Evolutionary conservation across 257 asterid species (phyloP), one percentile per base, ranked within the genome.

Genomic region (Nicotiana noctiflora): DNA sequence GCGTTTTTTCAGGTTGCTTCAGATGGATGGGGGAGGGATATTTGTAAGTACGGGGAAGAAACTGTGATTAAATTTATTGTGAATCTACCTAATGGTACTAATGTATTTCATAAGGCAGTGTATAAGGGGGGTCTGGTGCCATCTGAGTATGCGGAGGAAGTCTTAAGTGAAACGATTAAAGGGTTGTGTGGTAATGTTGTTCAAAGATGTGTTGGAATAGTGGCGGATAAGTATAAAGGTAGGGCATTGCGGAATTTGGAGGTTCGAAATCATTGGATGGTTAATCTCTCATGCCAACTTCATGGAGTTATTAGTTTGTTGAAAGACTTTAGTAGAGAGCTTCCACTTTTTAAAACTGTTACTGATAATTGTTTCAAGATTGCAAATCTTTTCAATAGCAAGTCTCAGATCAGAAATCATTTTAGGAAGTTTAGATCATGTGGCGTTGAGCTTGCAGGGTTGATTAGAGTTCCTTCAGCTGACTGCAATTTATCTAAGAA

Each of bases 11-110:
- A 94, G 86, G 79, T 94, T 18, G 88, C 91, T 60, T 90, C 91
- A 1, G 87, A 88, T 79, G 98, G 98, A 40, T 94, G 98, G 98
- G 90, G 90, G 84, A 84, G 78, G 46, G 83, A 83, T 44, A 82
- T 46, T 66, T 84, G 81, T 65, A 77, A 75, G 40, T 77, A 82
- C 61, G 91, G 85, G 18, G 91, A 87, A 81, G 90, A 86, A 25
- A 80, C 81, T 34, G 79, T 92, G 82, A 85, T 93, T 57, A 92
- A 87, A 74, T 88, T 91, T 44, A 82, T 78, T 77, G 91, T 89
- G 17, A 94, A 92, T 82, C 96, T 94, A 19, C 98, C 98, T 27
- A 94, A 94, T 31, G 97, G 97, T 64, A 87, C 90, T n/a, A 86
- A 84, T 52, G 93, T 90, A 63, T 92, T 94, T 84, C 92, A 87